Evolutionary conservation across 2,329 filamentous ascomycete species (phyloP).

Genomic region (Chaetomiaceae sp.): DNA sequence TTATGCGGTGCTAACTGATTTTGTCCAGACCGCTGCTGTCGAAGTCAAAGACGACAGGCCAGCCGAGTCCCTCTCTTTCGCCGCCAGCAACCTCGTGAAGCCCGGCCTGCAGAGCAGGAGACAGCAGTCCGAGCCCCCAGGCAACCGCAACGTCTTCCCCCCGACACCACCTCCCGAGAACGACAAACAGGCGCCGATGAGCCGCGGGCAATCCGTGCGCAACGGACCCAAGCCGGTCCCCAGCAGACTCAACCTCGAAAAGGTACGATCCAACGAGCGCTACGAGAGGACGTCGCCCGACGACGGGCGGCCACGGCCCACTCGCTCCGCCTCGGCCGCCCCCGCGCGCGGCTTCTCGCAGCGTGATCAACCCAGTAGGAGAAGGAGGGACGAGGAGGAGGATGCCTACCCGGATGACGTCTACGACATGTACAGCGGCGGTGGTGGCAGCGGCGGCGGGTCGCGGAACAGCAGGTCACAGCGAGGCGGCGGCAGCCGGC

Average conservation of each 20-base stretch:
- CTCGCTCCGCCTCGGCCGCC: constrained; percentile 43
- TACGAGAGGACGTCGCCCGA: constrained; percentile 53
- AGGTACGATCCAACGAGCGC: constrained; percentile 46
- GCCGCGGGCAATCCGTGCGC: constrained; percentile 56
- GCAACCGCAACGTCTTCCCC: constrained; percentile 78
- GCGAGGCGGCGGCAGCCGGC: constrained; percentile 36
- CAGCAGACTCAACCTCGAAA: constrained; percentile 59
- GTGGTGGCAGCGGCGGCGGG: constrained; percentile 34
- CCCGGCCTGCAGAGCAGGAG: constrained; percentile 73
- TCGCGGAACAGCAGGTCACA: constrained; percentile 35
- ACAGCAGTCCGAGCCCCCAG: constrained; percentile 80
- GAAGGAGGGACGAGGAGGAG: constrained; percentile 48
- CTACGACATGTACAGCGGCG: constrained; percentile 57
- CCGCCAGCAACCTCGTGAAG: constrained; percentile 88
- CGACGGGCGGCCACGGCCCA: constrained; percentile 35
- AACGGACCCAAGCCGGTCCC: constrained; percentile 57
- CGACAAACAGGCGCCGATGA: constrained; percentile 55
- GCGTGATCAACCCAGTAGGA: constrained; percentile 33
- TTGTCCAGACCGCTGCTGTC: constrained; percentile 42
- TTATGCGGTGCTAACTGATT: neutral
- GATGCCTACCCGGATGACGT: constrained; percentile 65
- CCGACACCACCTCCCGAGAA: constrained; percentile 96
- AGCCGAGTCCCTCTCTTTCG: constrained; percentile 80
- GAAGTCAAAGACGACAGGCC: constrained; percentile 73
- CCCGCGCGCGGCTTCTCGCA: constrained; percentile 40